phyloP scores from a whole-genome alignment of 805 yeast species.

The Hemisphaericaspora nanyangensis region DNA sequence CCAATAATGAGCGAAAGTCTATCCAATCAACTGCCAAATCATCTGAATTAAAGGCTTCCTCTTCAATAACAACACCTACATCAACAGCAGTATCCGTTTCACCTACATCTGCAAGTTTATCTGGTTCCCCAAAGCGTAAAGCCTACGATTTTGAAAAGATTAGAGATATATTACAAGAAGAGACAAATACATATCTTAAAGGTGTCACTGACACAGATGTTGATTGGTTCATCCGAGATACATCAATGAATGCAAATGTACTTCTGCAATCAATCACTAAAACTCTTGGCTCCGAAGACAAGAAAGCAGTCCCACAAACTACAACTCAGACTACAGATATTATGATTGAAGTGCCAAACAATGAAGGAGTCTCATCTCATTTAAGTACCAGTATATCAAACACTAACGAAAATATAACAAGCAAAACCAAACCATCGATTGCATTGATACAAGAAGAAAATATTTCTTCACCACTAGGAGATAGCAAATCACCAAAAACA shows the following conservation, averaged over 20 bases:
- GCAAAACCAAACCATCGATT: conserved; percentile 33
- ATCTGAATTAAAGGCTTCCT: too few species aligned
- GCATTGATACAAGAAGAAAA: conserved; percentile 19
- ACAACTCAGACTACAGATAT: too few species aligned
- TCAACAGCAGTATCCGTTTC: too few species aligned
- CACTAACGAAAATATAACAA: conserved; percentile 23
- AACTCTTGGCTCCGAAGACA: too few species aligned
- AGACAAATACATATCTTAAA: conserved; percentile 14
- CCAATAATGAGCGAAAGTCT: too few species aligned
- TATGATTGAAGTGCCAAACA: too few species aligned
- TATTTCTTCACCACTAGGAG: not conserved
- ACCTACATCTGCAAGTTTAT: too few species aligned
- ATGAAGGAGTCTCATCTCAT: conserved; percentile 17
- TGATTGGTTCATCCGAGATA: conserved; percentile 49
- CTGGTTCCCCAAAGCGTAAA: not conserved
- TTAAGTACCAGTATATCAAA: conserved; percentile 27
- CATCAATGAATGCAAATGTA: conserved; percentile 12
- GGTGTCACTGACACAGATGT: conserved; percentile 43
- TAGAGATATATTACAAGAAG: conserved; percentile 20
- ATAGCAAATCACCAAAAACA: not conserved
- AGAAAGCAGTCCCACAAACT: too few species aligned
- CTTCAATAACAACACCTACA: too few species aligned
- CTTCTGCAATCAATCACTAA: too few species aligned
- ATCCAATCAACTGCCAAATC: too few species aligned
- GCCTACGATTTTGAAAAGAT: conserved; percentile 18